Base-by-base conservation (phyloP, 2,329 filamentous ascomycete species). In the Alternaria sp. region DNA sequence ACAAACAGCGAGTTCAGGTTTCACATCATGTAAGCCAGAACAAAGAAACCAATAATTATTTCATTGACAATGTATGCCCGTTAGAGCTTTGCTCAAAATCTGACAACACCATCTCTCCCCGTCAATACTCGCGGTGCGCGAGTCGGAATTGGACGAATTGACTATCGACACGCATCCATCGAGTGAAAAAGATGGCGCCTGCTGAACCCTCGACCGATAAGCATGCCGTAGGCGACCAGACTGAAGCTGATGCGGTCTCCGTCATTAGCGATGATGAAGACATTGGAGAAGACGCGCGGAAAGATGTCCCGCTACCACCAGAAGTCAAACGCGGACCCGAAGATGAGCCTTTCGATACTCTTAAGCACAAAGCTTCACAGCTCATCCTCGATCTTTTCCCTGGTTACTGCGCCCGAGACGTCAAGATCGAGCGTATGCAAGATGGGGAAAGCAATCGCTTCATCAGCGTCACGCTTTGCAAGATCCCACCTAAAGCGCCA, bases 331-430 rank as follows among this genome's bases (percentile, higher is more conserved):
- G 15, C 7, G 28, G 23, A 10, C 19, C 8, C 5, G 8, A 6
- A 40, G 8, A 36, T n/a, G 28, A 52, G 10, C 28, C 30, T 10
- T 40, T 36, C 49, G 49, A 52, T 25, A 15, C n/a, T 11, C 15
- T 58, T 13, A 32, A 49, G 30, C 10, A 30, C 4, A 50, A 52
- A 8, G 25, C 30, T 13, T 7, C n/a, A 7, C 30, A 58, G 43
- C 56, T 52, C 15, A 30, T 58, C 23, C 46, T 44, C 12, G 46
- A 52, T 36, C 46, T 58, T 9, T 58, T 58, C 9, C 56, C 56
- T 21, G 46, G 12, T 21, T 43, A 58, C 32, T 17, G n/a, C 7
- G 5, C 32, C 6, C 8, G 36, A 23, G 46, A 51, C n/a, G 30
- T 58, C 4, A 23, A 51, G 10, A n/a, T 52, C 3, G n/a, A 40